These are phyloP conservation scores for Didymellaceae sp. DNA, from an alignment of 2,329 filamentous ascomycete species.

Conservation along the genomic window DNA sequence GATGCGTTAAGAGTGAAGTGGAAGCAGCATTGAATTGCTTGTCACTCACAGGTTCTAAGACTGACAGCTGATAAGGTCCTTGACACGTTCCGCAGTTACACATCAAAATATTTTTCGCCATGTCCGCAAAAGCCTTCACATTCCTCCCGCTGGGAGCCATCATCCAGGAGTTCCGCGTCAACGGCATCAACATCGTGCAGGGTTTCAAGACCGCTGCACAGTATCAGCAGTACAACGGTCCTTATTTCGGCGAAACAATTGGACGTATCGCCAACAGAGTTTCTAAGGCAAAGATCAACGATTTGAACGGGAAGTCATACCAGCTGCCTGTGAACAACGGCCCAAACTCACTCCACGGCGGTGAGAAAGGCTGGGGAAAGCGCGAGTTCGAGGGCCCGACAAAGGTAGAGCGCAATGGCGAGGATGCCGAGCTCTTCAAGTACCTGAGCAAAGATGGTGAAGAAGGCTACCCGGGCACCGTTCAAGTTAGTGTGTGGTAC, in stretches of 20 bases:
- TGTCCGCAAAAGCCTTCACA: slow-evolving; percentile 50
- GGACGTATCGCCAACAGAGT: slow-evolving; percentile 85
- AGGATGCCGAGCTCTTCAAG: slow-evolving; percentile 55
- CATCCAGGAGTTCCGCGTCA: slow-evolving; percentile 80
- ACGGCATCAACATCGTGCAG: slow-evolving; percentile 84
- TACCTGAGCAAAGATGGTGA: slow-evolving; percentile 78
- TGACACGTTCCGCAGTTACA: background rate
- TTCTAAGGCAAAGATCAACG: slow-evolving; percentile 71
- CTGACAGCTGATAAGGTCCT: background rate
- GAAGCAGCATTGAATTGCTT: background rate
- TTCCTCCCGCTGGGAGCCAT: slow-evolving; percentile 80
- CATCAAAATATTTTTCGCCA: too few species aligned
- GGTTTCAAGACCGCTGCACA: slow-evolving; percentile 77
- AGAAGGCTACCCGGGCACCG: slow-evolving; percentile 86
- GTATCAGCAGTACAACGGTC: slow-evolving; percentile 75
- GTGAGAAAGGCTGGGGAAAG: slow-evolving; percentile 78
- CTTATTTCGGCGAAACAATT: slow-evolving; percentile 93
- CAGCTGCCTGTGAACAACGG: slow-evolving; percentile 77
- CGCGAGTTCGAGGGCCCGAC: slow-evolving; percentile 75
- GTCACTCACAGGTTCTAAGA: background rate
- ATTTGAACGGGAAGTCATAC: slow-evolving; percentile 75
- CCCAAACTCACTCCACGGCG: slow-evolving; percentile 67
- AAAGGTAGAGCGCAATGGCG: slow-evolving; percentile 59
- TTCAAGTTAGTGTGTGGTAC: slow-evolving; percentile 80
- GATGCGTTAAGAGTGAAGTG: too few species aligned